Percentiles rank a stretch among this genome's conserved stretches.
Evolutionary conservation across 495 filamentous ascomycete genomes (phyloP).

Genomic region (Aspergillus sparsus): DNA sequence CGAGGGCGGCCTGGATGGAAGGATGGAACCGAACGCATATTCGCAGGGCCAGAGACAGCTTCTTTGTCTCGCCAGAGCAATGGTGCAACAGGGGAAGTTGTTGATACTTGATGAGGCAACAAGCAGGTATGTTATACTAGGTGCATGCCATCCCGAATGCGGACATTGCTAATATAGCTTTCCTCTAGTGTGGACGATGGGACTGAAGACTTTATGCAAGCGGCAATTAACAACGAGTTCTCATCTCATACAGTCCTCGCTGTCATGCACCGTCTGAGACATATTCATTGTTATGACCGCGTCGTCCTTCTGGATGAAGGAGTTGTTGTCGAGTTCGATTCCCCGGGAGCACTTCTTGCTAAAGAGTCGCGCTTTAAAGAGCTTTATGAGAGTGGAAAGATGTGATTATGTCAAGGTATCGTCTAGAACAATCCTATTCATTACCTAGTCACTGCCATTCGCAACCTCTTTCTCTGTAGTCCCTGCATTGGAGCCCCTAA

Average conservation of each 20-base stretch:
- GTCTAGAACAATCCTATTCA: too few species aligned
- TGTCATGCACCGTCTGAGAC: neutral
- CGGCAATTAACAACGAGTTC: neutral
- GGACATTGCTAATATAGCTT: neutral
- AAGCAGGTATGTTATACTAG: conserved; percentile 24
- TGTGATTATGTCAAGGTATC: too few species aligned
- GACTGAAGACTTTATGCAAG: neutral
- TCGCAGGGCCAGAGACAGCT: conserved; percentile 29
- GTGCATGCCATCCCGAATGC: neutral
- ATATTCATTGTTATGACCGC: neutral
- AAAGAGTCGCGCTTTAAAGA: neutral
- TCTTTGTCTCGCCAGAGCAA: conserved; percentile 27
- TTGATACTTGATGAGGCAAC: conserved; percentile 33
- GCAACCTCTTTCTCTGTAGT: too few species aligned
- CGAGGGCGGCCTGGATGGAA: conserved; percentile 17
- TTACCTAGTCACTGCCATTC: too few species aligned
- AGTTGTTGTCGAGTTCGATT: neutral
- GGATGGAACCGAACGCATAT: conserved; percentile 22
- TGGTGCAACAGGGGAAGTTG: conserved; percentile 16
- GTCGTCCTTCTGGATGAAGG: neutral
- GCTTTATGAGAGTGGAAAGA: neutral
- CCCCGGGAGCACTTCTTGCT: neutral
- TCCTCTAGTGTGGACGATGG: neutral
- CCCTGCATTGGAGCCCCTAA: too few species aligned
- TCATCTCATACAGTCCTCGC: neutral